A percentile compares a stretch with the other conserved stretches of the same genome.
phyloP scores from a whole-genome alignment of 495 filamentous ascomycete species.

The Penicillium pulvis region DNA sequence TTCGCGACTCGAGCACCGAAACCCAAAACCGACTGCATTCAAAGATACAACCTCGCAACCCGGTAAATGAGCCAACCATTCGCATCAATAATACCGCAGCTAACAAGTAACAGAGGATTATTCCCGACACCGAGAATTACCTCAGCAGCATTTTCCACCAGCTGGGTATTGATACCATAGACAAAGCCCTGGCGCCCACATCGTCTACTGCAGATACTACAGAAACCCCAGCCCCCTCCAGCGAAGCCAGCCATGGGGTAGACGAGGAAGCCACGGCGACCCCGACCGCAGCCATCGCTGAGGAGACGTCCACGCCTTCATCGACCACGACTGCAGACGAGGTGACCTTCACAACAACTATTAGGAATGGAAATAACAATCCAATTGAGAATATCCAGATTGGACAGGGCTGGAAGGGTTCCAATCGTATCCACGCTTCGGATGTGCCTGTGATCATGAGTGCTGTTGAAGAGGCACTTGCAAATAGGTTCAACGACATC shows the following conservation, averaged over 20 bases:
- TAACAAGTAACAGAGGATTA: conserved; percentile 28
- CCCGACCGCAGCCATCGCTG: background rate
- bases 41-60: conserved; percentile 20
- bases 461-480: conserved; percentile 23
- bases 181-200: background rate
- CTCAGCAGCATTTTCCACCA: conserved; percentile 24
- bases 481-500: conserved; percentile 23
- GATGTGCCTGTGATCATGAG: conserved; percentile 28
- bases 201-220: background rate
- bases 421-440: conserved; percentile 17
- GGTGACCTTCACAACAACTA: conserved; percentile 14
- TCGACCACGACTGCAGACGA: conserved; percentile 6
- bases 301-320: conserved; percentile 2
- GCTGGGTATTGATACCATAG: conserved; percentile 21
- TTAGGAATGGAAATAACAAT: conserved; percentile 14
- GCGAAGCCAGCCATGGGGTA: conserved; percentile 6
- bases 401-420: conserved; percentile 15
- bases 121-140: conserved; percentile 32
- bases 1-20: conserved; percentile 9
- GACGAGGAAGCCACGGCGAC: conserved; percentile 3
- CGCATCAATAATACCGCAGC: background rate
- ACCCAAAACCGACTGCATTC: background rate
- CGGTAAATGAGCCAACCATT: conserved; percentile 10
- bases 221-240: background rate
- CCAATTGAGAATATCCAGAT: conserved; percentile 26